Conservation (phyloP, 495 filamentous ascomycete genomes). For the Aspergillus asperescens region DNA sequence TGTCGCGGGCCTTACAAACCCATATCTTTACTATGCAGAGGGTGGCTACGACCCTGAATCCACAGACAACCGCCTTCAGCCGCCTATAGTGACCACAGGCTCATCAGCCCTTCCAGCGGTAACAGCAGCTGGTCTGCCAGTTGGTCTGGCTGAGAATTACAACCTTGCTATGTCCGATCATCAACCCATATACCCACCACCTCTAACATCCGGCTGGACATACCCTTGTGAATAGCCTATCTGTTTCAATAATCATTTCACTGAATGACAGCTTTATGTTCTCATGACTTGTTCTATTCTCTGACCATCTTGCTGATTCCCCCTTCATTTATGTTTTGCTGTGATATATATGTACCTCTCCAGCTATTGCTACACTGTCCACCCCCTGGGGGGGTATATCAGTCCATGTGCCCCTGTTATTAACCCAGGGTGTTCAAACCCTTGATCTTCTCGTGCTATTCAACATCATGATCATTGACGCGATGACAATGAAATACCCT, state of each 20-base stretch:
- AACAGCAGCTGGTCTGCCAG: slow-evolving; percentile 17
- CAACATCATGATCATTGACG: no score
- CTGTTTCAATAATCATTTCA: not conserved
- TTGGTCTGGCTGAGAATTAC: slow-evolving; percentile 28
- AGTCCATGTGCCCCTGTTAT: no score
- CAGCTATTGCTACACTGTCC: not conserved
- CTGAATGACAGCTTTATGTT: not conserved
- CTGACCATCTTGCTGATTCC: not conserved
- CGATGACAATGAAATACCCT: no score
- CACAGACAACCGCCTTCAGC: slow-evolving; percentile 16
- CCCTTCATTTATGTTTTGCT: not conserved
- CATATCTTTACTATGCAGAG: slow-evolving; percentile 20
- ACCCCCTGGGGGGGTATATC: no score
- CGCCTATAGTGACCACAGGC: slow-evolving; percentile 14
- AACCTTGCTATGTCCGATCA: slow-evolving; percentile 24
- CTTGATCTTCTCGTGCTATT: no score
- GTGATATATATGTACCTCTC: not conserved
- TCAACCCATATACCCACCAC: slow-evolving; percentile 21
- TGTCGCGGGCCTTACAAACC: slow-evolving; percentile 9
- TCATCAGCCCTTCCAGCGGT: slow-evolving; percentile 15
- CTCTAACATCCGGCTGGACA: slow-evolving; percentile 28
- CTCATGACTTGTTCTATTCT: not conserved
- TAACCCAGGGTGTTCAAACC: no score
- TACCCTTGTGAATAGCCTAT: slow-evolving; percentile 27
- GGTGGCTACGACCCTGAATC: slow-evolving; percentile 7